These are phyloP conservation scores for Sporothrix inflata DNA, from an alignment of 2,329 filamentous ascomycete genomes.

Conservation along the genomic window DNA sequence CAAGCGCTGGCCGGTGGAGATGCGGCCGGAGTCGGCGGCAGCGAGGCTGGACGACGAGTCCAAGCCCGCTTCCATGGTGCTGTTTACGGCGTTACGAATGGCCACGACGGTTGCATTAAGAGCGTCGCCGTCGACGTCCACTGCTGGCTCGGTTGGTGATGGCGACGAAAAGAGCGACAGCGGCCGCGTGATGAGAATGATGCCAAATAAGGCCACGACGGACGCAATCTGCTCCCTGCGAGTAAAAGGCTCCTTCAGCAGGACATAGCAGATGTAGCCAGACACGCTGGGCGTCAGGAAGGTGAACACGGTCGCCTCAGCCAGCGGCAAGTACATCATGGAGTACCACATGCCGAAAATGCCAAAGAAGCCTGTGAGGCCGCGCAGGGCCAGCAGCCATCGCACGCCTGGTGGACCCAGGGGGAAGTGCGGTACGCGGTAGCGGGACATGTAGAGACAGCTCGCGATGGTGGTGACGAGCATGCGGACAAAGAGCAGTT, in stretches of 20 bases:
- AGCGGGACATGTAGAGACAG: constrained; percentile 73
- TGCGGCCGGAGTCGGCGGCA: constrained; percentile 7
- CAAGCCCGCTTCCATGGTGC: background rate
- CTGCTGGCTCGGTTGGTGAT: background rate
- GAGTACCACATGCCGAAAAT: constrained; percentile 74
- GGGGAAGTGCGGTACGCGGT: constrained; percentile 68
- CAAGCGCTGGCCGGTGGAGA: constrained; percentile 33
- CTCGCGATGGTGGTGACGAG: constrained; percentile 69
- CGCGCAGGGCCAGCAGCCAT: constrained; percentile 59
- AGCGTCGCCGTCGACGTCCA: background rate
- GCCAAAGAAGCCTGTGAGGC: constrained; percentile 56
- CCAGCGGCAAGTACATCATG: constrained; percentile 76
- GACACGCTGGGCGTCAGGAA: constrained; percentile 81
- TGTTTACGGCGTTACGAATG: background rate
- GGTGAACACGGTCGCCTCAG: constrained; percentile 87
- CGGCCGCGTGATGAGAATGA: constrained; percentile 81
- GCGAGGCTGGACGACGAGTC: background rate
- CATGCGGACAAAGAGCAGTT: constrained; percentile 83
- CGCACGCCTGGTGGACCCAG: constrained; percentile 70
- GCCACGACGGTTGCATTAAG: constrained; percentile 1
- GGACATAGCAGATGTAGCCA: constrained; percentile 76
- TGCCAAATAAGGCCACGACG: constrained; percentile 74
- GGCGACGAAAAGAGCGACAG: constrained; percentile 39
- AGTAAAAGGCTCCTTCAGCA: constrained; percentile 77
- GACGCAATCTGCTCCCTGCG: constrained; percentile 75